Evolutionary conservation across 2,329 filamentous ascomycete genomes (phyloP).

Genomic region (Colletotrichum acutatum): DNA sequence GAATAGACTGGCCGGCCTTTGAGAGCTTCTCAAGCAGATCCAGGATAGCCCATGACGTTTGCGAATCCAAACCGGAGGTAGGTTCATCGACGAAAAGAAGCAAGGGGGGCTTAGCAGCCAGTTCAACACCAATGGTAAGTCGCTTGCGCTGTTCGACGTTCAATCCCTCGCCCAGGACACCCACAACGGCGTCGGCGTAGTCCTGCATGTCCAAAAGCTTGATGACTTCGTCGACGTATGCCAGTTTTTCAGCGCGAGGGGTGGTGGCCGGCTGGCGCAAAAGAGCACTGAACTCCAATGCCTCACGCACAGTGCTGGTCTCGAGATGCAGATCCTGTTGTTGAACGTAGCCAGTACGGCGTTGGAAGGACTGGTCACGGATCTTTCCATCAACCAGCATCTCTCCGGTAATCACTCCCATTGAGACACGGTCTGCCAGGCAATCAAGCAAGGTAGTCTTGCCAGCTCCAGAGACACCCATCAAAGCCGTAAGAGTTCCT

Average conservation of each 20-base stretch:
- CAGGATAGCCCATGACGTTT: slow-evolving; percentile 81
- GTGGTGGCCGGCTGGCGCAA: slow-evolving; percentile 73
- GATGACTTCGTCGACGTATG: slow-evolving; percentile 45
- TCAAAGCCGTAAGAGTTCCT: slow-evolving; percentile 73
- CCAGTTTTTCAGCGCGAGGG: slow-evolving; percentile 45
- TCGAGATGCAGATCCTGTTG: slow-evolving; percentile 63
- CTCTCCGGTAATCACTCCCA: slow-evolving; percentile 74
- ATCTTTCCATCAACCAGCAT: slow-evolving; percentile 75
- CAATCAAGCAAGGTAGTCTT: slow-evolving; percentile 69
- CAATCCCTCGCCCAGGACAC: slow-evolving; percentile 69
- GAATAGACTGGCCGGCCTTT: slow-evolving; percentile 58
- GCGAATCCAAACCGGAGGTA: slow-evolving; percentile 79
- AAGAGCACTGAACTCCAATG: slow-evolving; percentile 73
- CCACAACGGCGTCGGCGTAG: slow-evolving; percentile 77
- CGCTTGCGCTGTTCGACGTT: slow-evolving; percentile 62
- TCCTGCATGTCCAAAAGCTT: slow-evolving; percentile 60
- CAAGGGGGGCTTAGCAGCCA: slow-evolving; percentile 78
- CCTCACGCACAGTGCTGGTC: slow-evolving; percentile 65
- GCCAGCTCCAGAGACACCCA: slow-evolving; percentile 49
- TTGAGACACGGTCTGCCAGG: slow-evolving; percentile 73
- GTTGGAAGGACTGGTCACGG: slow-evolving; percentile 73
- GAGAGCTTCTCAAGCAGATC: slow-evolving; percentile 75
- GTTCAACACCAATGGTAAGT: slow-evolving; percentile 80
- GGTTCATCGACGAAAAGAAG: slow-evolving; percentile 83
- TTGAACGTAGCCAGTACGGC: slow-evolving; percentile 76